These are phyloP conservation scores for Tetracentron sinense DNA, from an alignment of 164 flowering plant species.

Conservation along the genomic window DNA sequence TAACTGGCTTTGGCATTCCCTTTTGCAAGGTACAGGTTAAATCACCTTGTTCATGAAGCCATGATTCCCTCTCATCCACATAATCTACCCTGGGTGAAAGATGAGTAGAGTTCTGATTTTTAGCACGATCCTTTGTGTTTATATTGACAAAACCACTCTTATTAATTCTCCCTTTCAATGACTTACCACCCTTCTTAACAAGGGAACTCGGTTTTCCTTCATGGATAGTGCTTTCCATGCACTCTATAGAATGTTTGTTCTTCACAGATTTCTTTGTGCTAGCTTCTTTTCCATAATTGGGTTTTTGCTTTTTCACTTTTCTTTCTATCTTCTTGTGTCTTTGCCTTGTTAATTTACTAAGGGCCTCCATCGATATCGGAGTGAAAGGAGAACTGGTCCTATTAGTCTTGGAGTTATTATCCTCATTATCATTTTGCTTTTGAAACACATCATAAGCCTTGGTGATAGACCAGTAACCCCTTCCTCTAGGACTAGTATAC, in stretches of 20 bases:
- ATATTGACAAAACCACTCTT: conserved; percentile 17
- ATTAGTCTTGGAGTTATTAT: conserved; percentile 19
- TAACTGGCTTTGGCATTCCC: conserved; percentile 16
- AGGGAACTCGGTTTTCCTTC: conserved; percentile 40
- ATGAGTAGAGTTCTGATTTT: conserved; percentile 17
- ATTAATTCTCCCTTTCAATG: conserved; percentile 30
- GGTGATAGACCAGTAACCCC: conserved; percentile 68
- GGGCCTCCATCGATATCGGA: conserved; percentile 54
- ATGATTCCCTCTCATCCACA: conserved; percentile 16
- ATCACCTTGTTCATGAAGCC: conserved; percentile 10
- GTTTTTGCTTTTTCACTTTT: conserved; percentile 17
- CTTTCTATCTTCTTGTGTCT: conserved; percentile 53
- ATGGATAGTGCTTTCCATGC: conserved; percentile 32
- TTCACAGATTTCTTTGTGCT: conserved; percentile 23
- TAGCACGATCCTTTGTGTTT: conserved; percentile 8
- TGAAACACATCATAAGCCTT: conserved; percentile 58
- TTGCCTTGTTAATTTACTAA: conserved; percentile 72
- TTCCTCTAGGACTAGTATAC: conserved; percentile 58
- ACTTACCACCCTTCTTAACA: conserved; percentile 36
- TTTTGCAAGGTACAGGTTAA: conserved; percentile 8
- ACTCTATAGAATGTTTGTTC: conserved; percentile 27
- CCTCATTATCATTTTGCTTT: conserved; percentile 40
- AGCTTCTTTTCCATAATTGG: conserved; percentile 9
- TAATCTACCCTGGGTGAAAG: conserved; percentile 13
- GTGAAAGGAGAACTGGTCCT: conserved; percentile 36